Percentiles rank a stretch among this genome's conserved stretches.
Evolutionary conservation across 176 grass and related monocot species (phyloP).

Genomic region (Ensete glaucum): DNA sequence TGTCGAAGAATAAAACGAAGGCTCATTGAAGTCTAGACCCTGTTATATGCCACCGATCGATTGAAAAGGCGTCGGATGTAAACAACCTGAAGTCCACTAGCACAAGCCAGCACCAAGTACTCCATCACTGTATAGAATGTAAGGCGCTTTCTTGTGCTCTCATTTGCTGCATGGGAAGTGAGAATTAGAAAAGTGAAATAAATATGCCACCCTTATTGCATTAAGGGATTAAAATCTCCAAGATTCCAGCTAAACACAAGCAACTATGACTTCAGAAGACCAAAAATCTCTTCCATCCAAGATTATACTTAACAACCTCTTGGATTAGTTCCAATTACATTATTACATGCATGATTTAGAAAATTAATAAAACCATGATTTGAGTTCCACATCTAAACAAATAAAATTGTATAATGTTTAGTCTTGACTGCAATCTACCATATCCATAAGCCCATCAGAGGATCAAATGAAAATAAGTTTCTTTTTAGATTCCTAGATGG

Average conservation of each 20-base stretch:
- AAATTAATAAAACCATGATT: too few species aligned
- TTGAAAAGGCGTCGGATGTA: constrained; percentile 93
- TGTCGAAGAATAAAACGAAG: neutral
- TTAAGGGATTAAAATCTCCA: neutral
- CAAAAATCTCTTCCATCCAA: neutral
- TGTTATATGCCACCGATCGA: constrained; percentile 79
- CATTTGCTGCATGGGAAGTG: constrained; percentile 61
- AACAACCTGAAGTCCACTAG: constrained; percentile 70
- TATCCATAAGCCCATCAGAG: too few species aligned
- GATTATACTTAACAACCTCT: neutral
- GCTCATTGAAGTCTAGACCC: constrained; percentile 40
- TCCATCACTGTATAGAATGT: constrained; percentile 74
- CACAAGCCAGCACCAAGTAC: constrained; percentile 63
- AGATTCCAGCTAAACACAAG: neutral
- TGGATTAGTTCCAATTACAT: too few species aligned
- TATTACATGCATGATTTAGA: too few species aligned
- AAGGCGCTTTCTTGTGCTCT: constrained; percentile 89
- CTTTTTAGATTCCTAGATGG: too few species aligned
- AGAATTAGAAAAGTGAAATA: constrained; percentile 14
- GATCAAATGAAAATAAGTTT: too few species aligned
- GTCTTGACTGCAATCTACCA: too few species aligned
- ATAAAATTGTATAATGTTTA: too few species aligned
- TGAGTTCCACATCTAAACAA: too few species aligned
- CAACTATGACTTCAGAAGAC: too few species aligned
- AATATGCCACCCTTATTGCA: neutral